Base-by-base conservation (phyloP, 148 eudicot genomes). In the Chenopodium berlandieri region DNA sequence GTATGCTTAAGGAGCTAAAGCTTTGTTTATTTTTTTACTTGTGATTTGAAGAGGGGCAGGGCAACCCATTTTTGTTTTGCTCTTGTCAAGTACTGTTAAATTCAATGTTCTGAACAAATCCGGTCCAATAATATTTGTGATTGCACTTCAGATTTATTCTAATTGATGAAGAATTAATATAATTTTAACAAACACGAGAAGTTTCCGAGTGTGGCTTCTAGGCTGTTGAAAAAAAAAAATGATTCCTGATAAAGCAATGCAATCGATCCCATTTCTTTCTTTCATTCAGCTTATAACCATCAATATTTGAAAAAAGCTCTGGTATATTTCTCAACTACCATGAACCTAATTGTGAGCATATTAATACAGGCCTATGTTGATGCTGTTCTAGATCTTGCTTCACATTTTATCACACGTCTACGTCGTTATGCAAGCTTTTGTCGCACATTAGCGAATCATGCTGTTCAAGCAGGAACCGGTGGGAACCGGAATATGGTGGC, bases 351-450 rank as follows among this genome's bases (percentile, higher is more conserved):
- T 75, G 46, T 40, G 3, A 73, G 52, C 56, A 16, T 48, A 63
- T 65, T 50, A 10, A 46, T 87, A 80, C 90, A 96, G 99, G 99
- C 99, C 44, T 94, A 96, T 89, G 98, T 96, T 88, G 99, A 96
- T 88, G 93, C 99, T 37, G 88, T 96, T 79, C 95, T 96, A 73
- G 99, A 96, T 89, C 88, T 96, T 70, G 98, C 99, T 73, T 96
- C 99, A 48, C 99, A 96, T 86, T 96, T 96, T 84, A 96, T 96
- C 81, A 96, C 99, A 65, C 97, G 99, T 78, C 88, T 96, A 83
- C 87, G 99, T 30, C 97, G 99, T 60, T 96, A 96, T 88, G 99
- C 99, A 74, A 96, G 99, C 84, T 96, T 96, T 86, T 96, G 99
- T 83, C 98, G 99, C 52, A 96, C 98, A 46, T 86, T 96, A 86